These are phyloP conservation scores for Trichoderma sp. DNA, from an alignment of 2,329 filamentous ascomycete species.

Conservation along the genomic window DNA sequence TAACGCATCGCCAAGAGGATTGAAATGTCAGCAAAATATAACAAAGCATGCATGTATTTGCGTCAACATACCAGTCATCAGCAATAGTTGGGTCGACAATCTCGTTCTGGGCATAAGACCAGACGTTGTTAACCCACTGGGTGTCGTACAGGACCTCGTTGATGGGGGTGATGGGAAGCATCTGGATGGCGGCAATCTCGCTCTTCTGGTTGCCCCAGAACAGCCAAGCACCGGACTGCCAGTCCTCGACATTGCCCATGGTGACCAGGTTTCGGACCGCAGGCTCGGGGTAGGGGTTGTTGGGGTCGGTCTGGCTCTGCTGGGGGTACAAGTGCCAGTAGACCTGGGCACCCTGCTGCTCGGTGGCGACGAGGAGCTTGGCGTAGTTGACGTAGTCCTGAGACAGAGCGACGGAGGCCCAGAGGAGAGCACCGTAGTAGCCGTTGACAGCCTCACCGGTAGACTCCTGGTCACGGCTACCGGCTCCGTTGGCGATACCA, in stretches of 20 bases:
- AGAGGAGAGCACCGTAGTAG: conserved; percentile 32
- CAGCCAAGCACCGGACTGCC: conserved; percentile 29
- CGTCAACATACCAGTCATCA: conserved; percentile 26
- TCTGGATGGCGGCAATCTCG: conserved; percentile 23
- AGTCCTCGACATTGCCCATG: conserved; percentile 31
- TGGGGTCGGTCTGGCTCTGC: conserved; percentile 24
- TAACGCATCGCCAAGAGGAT: conserved; percentile 25
- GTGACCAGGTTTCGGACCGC: conserved; percentile 24
- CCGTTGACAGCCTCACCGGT: conserved; percentile 31
- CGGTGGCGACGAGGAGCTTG: conserved; percentile 30
- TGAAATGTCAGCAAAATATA: background rate
- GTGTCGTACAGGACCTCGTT: conserved; percentile 27
- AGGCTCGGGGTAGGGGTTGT: conserved; percentile 30
- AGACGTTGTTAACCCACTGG: conserved; percentile 29
- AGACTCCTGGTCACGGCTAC: conserved; percentile 33
- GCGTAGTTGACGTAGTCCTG: conserved; percentile 30
- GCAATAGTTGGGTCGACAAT: conserved; percentile 27
- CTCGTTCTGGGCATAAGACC: conserved; percentile 28
- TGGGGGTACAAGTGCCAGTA: conserved; percentile 31
- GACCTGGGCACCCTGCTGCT: conserved; percentile 27
- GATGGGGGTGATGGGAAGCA: conserved; percentile 19
- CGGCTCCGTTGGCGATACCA: conserved; percentile 30
- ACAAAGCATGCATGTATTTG: background rate
- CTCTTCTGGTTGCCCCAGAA: conserved; percentile 23
- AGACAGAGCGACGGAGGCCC: conserved; percentile 28